Base-by-base conservation (phyloP, 2,329 filamentous ascomycete genomes). In the Colletotrichum chrysophilum region DNA sequence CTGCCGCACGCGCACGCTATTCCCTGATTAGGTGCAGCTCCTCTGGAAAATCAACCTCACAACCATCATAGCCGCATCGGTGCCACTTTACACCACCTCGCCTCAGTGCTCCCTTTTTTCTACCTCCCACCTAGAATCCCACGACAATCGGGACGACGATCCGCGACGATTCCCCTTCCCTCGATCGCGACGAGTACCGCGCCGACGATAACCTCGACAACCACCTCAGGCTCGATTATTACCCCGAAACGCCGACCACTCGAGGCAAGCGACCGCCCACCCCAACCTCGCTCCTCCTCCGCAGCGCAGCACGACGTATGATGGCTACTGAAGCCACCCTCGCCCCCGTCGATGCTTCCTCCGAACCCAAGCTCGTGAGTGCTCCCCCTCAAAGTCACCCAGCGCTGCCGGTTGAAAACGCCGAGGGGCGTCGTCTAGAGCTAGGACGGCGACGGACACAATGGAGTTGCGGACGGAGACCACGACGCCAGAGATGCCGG, bases 311-410 rank as follows among this genome's bases (percentile, higher is more conserved):
- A 64, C 74, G 84, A 88, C 89, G 90, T 89, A 92, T 90, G 89
- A 92, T 92, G 90, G 90, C 90, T 88, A 89, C 89, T 88, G 90
- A 91, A 89, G 87, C 88, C 86, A 86, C 87, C 83, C 85, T 87
- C 84, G 85, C 85, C 85, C 85, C 87, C 84, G 87, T 87, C 84
- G 88, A 89, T 88, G 88, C 87, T 86, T 86, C 88, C 82, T 83
- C 86, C 81, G 85, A 86, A 79, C 80, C 85, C 79, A 84, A 86
- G 82, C 85, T 84, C 80, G 88, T 90, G 80, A 86, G 87, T 85
- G 38, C 58, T 64, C 58, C 32, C 34, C 30, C 30, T 32, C 55
- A 67, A n/a, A 52, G 10, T 64, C 66, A 71, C 65, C 71, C 24
- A 72, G 71, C 30, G 16, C 30, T 62, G 28, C n/a, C 12, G 16